A percentile compares a stretch with the other conserved stretches of the same genome.
Conservation (phyloP, 768 basidiomycete genomes). For the Cystobasidium onofrii region DNA sequence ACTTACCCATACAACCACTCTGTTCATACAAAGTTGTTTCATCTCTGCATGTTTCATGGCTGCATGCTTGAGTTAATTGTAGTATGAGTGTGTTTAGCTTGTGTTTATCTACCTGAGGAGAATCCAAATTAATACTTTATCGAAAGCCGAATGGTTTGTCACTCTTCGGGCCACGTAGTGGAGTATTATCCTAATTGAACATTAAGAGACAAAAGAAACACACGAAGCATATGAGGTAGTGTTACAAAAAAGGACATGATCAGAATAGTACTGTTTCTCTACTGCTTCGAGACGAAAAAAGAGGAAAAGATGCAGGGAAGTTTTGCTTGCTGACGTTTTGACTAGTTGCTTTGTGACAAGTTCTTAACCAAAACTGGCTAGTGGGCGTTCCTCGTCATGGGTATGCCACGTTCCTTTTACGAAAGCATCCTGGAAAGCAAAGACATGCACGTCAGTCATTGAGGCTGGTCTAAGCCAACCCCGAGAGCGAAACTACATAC, state of each 20-base stretch:
- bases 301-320: not conserved
- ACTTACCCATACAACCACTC: too few relatives aligned
- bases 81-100: too few relatives aligned
- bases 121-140: too few relatives aligned
- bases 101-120: too few relatives aligned
- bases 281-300: not conserved
- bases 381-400: slow-evolving; percentile 23
- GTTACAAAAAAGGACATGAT: not conserved
- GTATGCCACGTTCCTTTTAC: slow-evolving; percentile 8
- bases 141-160: too few relatives aligned
- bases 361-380: slow-evolving; percentile 9
- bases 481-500: slow-evolving; percentile 43
- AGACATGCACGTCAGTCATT: not conserved
- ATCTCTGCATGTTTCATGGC: too few relatives aligned
- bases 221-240: not conserved
- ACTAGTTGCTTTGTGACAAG: not conserved
- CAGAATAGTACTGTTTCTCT: not conserved
- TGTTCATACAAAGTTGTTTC: too few relatives aligned
- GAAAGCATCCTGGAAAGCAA: slow-evolving; percentile 11
- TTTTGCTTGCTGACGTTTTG: too few relatives aligned
- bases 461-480: slow-evolving; percentile 20
- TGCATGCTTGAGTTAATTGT: too few relatives aligned
- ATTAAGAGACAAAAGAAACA: not conserved
- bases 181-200: not conserved
- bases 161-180: not conserved